A percentile compares a stretch with the other conserved stretches of the same genome.
These are phyloP conservation scores for Acanthamoeba rhysodes DNA, from an alignment of 208 protist species.

Conservation along the genomic window DNA sequence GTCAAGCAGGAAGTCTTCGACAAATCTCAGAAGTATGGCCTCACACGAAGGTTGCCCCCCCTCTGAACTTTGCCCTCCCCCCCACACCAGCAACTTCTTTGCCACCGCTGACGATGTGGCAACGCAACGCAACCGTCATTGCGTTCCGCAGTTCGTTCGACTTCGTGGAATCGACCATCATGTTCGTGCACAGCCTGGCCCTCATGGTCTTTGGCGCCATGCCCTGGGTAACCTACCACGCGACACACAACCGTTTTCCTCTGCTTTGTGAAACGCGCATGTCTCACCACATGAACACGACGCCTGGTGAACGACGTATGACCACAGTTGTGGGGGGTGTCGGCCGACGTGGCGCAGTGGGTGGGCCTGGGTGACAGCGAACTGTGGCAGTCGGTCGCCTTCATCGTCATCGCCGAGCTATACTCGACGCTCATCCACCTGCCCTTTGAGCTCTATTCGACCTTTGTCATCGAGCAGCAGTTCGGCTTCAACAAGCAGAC, in stretches of 20 bases:
- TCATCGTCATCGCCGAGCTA: constrained; percentile 6
- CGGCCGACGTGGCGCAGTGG: constrained; percentile 25
- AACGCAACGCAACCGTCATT: no score
- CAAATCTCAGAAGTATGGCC: constrained; percentile 46
- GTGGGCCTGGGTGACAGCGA: constrained; percentile 14
- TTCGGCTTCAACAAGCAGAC: constrained; percentile 71
- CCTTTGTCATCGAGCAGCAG: constrained; percentile 63
- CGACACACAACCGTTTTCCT: no score
- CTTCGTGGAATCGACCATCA: constrained; percentile 44
- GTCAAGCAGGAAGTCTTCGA: constrained; percentile 21
- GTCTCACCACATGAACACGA: no score
- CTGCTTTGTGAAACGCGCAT: no score
- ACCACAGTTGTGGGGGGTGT: constrained; percentile 11
- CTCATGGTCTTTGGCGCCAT: constrained; percentile 20
- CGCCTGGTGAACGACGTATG: no score
- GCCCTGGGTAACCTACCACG: neutral
- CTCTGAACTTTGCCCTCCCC: no score
- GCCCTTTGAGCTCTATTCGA: constrained; percentile 60
- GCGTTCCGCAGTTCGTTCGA: constrained; percentile 33
- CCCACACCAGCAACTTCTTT: neutral
- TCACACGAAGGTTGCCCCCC: neutral
- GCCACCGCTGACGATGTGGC: neutral
- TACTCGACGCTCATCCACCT: constrained; percentile 56
- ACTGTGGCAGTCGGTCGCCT: constrained; percentile 23
- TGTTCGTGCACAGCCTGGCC: constrained; percentile 41